phyloP scores from a whole-genome alignment of 495 filamentous ascomycete genomes.

The Annulohypoxylon stygium region DNA sequence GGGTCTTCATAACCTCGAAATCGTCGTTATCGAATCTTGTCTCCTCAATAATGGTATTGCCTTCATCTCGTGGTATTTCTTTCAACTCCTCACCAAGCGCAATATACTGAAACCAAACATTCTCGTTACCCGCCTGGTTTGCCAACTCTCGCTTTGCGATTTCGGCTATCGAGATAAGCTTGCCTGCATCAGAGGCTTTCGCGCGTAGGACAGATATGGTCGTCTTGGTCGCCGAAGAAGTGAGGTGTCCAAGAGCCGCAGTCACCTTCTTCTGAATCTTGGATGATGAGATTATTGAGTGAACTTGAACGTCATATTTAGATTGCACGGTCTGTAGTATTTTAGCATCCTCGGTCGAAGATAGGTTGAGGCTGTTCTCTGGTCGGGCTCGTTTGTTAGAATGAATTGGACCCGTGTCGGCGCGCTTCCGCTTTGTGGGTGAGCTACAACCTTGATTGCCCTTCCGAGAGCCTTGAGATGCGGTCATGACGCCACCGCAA shows the following conservation, averaged over 20 bases:
- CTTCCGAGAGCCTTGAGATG: conserved; percentile 12
- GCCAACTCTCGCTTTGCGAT: conserved; percentile 71
- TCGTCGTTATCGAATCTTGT: conserved; percentile 56
- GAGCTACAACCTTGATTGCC: conserved; percentile 13
- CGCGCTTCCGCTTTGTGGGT: conserved; percentile 46
- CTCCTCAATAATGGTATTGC: conserved; percentile 55
- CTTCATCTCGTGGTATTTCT: conserved; percentile 40
- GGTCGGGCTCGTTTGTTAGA: conserved; percentile 47
- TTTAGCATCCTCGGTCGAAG: conserved; percentile 42
- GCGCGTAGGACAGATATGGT: conserved; percentile 61
- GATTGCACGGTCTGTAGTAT: conserved; percentile 38
- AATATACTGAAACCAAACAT: conserved; percentile 73
- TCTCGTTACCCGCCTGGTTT: conserved; percentile 47
- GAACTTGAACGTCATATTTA: conserved; percentile 57
- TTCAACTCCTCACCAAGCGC: conserved; percentile 51
- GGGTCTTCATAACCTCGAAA: conserved; percentile 69
- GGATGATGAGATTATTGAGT: conserved; percentile 67
- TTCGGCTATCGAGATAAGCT: conserved; percentile 74
- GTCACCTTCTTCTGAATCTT: conserved; percentile 68
- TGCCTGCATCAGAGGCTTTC: conserved; percentile 64
- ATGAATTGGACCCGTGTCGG: conserved; percentile 35
- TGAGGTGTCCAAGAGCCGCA: conserved; percentile 57
- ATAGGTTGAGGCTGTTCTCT: conserved; percentile 35
- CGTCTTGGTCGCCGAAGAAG: conserved; percentile 49
- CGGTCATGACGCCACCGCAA: conserved; percentile 34